Evolutionary conservation across 108 stramenopile genomes (phyloP).

Genomic region (Cylindrotheca closterium): DNA sequence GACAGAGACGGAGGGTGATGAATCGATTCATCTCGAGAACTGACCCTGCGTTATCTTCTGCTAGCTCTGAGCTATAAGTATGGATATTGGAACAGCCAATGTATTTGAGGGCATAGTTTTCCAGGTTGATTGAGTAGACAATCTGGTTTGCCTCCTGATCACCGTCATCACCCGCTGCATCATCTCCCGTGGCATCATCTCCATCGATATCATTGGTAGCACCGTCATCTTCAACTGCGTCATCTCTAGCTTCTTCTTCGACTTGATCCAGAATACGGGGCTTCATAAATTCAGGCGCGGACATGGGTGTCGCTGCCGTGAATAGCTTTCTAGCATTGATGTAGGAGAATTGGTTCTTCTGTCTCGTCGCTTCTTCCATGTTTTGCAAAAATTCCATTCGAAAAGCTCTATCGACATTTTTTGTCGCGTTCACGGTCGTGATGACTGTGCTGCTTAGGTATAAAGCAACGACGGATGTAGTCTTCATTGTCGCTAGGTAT

Average conservation of each 20-base stretch:
- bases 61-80: slow-evolving; percentile 40
- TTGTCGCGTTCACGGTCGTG: too few species aligned
- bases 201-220: slow-evolving; percentile 9
- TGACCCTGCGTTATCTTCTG: slow-evolving; percentile 30
- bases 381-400: slow-evolving; percentile 29
- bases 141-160: too few species aligned
- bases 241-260: background rate
- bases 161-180: background rate
- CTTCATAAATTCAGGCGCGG: background rate
- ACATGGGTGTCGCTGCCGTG: slow-evolving; percentile 15
- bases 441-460: too few species aligned
- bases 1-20: slow-evolving; percentile 83
- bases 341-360: slow-evolving; percentile 18
- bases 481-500: background rate
- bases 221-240: too few species aligned
- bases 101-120: slow-evolving; percentile 75
- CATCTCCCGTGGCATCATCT: background rate
- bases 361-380: slow-evolving; percentile 28
- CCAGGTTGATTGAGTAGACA: slow-evolving; percentile 43
- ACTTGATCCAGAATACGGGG: slow-evolving; percentile 27
- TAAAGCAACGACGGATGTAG: too few species aligned
- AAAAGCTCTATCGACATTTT: background rate
- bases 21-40: slow-evolving; percentile 71
- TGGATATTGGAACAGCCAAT: slow-evolving; percentile 64
- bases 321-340: slow-evolving; percentile 6